Conservation (phyloP, 192 early-diverging fungal species). For the Rhizoclosmatium sp. region DNA sequence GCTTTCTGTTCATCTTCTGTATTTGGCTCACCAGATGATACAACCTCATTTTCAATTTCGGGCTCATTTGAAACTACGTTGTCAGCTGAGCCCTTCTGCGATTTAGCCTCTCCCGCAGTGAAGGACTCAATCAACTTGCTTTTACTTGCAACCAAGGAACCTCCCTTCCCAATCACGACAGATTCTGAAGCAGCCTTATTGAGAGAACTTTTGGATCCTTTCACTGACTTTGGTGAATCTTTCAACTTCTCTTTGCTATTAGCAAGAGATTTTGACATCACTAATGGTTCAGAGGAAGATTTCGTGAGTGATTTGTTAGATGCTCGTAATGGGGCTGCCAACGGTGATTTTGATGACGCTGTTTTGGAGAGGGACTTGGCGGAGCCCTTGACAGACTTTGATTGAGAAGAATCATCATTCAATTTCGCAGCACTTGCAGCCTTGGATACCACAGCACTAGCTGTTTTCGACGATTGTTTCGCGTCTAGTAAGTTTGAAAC, state of each 20-base stretch:
- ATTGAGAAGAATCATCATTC: neutral
- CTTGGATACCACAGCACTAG: neutral
- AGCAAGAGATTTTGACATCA: neutral
- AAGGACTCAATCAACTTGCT: neutral
- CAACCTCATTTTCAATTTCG: neutral
- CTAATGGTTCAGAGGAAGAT: neutral
- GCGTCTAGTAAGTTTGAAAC: no score
- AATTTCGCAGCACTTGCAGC: neutral
- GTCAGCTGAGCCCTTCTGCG: neutral
- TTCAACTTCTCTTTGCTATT: neutral
- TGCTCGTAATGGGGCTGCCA: neutral
- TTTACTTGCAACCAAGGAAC: neutral
- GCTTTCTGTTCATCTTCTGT: conserved; percentile 4
- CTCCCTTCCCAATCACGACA: conserved; percentile 1
- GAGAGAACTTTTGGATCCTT: neutral
- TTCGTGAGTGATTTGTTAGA: conserved; percentile 7
- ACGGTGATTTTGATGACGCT: neutral
- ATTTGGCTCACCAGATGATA: neutral
- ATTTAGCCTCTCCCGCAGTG: neutral
- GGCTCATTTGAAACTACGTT: neutral
- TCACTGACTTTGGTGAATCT: neutral
- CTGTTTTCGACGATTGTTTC: no score
- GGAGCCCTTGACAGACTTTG: neutral
- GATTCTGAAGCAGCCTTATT: conserved; percentile 9
- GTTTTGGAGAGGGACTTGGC: conserved; percentile 5